Evolutionary conservation across 257 asterid species (phyloP).

Genomic region (Lantana camara): DNA sequence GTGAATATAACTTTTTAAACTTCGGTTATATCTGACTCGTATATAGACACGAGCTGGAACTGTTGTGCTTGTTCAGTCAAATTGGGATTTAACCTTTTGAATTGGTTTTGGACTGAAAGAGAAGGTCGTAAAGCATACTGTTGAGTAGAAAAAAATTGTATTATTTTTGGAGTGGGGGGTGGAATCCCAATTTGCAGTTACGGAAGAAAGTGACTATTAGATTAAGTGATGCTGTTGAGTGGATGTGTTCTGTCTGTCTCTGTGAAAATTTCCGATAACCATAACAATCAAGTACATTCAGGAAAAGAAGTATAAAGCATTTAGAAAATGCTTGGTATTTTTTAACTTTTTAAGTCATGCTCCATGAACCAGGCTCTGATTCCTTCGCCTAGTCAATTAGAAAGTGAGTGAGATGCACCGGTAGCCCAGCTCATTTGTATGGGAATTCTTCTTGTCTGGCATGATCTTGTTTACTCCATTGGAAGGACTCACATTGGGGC

Average conservation of each 20-base stretch:
- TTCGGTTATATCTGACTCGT: conserved; percentile 20
- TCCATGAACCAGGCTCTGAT: background rate
- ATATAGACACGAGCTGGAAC: conserved; percentile 31
- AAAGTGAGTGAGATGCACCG: background rate
- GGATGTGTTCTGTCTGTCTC: conserved; percentile 12
- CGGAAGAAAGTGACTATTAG: conserved; percentile 10
- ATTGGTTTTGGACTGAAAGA: conserved; percentile 19
- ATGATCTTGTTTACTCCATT: conserved; percentile 10
- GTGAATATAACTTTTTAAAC: no score
- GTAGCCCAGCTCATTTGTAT: background rate
- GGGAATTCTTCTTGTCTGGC: background rate
- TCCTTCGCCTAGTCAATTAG: conserved; percentile 1
- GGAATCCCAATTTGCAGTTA: conserved; percentile 10
- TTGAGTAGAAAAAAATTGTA: conserved; percentile 19
- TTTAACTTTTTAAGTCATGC: background rate
- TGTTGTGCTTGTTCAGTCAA: conserved; percentile 16
- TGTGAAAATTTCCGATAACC: background rate
- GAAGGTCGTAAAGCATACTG: conserved; percentile 8
- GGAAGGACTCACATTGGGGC: background rate
- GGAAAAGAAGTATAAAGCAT: conserved; percentile 18
- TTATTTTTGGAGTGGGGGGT: conserved; percentile 35
- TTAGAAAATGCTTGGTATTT: background rate
- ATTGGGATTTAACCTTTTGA: conserved; percentile 18
- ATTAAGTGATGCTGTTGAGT: conserved; percentile 4
- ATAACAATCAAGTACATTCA: conserved; percentile 5